Percentiles rank a stretch among this genome's conserved stretches.
These are phyloP conservation scores for Xylaria hypoxylon DNA, from an alignment of 2,329 filamentous ascomycete genomes.

Conservation along the genomic window DNA sequence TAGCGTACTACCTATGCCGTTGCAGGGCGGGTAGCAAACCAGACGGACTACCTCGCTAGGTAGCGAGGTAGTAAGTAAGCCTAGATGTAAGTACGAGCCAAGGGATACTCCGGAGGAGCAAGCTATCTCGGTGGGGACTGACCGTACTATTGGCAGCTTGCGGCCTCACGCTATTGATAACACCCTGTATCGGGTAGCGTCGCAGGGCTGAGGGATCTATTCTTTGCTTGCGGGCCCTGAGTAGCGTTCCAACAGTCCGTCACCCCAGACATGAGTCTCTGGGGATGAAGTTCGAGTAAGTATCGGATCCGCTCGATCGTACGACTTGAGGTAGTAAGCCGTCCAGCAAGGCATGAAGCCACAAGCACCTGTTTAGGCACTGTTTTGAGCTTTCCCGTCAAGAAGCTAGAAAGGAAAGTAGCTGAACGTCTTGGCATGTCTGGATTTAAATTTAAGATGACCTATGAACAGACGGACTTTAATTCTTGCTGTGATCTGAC, in stretches of 20 bases:
- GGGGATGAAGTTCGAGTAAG: conserved; percentile 13
- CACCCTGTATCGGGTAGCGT: not conserved
- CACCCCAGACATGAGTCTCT: conserved; percentile 8
- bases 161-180: conserved; percentile 17
- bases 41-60: not conserved
- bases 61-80: too few species aligned
- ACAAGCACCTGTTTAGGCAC: conserved; percentile 1
- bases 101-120: conserved; percentile 5
- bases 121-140: conserved; percentile 24
- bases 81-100: conserved; percentile 5
- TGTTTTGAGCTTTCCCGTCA: conserved; percentile 5
- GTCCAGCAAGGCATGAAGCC: conserved; percentile 3
- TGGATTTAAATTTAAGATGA: not conserved
- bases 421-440: conserved; percentile 15
- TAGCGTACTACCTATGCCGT: conserved; percentile 11
- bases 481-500: not conserved
- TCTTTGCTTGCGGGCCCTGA: conserved; percentile 12
- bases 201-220: conserved; percentile 8
- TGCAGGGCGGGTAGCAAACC: conserved; percentile 3
- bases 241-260: conserved; percentile 9
- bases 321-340: conserved; percentile 15
- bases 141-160: conserved; percentile 6
- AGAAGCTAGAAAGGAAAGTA: not conserved
- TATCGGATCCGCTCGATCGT: conserved; percentile 1
- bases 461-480: not conserved